Base-by-base conservation (phyloP, 306 rosid species). In the Cicer judaicum region DNA sequence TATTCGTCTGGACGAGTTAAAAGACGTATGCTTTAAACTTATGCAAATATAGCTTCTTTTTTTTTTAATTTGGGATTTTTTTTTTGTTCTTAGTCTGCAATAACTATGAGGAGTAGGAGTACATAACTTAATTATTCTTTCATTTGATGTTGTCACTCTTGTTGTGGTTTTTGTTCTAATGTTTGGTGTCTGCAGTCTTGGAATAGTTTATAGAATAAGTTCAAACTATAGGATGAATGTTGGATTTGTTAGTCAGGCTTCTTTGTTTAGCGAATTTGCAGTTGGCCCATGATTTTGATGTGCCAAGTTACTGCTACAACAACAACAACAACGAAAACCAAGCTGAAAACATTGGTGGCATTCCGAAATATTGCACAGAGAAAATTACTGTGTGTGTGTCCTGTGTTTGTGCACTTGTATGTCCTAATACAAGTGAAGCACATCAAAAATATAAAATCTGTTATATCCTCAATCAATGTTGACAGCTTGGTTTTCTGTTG, bases 1-100 rank as follows among this genome's bases (percentile, higher is more conserved):
- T 70, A 73, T 94, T 81, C 97, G 96, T 79, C 84, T 94, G 15
- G 94, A 91, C 82, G 80, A 84, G 70, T 86, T 86, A 47, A 68
- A 91, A 9, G 85, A 88, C 77, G 98, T 94, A 79, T 54, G 75
- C 11, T 47, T 62, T 66, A 0, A 1, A 5, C 57, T 62, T 42
- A 12, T 43, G 67, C 56, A 34, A 7, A 15, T 19, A 38, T 15
- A 15, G 5, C 0, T 62, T 36, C 14, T 16, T 1, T 14, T 59
- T 29, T 7, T 21, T 77, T 50, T 50, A 49, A 53, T 7, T 77
- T 49, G 10, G 52, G 56, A 1, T n/a, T 54, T 19, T 71, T 48
- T 44, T 75, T 75, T 67, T 21, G 10, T 60, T 67, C 41, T 68
- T 77, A 36, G 49, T 16, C 2, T 44, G 49, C 15, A 56, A 49